A percentile compares a stretch with the other conserved stretches of the same genome.
phyloP scores from a whole-genome alignment of 148 eudicot species.

The Fagopyrum homotropicum region DNA sequence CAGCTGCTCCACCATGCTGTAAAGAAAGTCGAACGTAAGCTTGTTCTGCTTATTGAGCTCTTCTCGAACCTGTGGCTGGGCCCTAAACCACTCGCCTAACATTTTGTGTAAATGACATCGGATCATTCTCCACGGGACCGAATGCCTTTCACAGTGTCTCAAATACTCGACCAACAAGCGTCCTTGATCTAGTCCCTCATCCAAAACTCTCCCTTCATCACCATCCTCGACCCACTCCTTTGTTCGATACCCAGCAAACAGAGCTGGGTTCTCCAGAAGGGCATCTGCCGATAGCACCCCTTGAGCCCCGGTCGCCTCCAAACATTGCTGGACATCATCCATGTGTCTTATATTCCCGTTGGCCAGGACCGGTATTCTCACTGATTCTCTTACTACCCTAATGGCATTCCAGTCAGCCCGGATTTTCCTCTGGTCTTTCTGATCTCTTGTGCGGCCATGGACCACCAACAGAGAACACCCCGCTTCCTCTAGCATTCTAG shows the following conservation, averaged over 20 bases:
- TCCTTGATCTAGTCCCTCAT: conserved; percentile 60
- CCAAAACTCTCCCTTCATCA: conserved; percentile 17
- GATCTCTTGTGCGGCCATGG: conserved; percentile 95
- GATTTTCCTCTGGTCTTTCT: conserved; percentile 81
- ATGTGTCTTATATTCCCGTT: conserved; percentile 85
- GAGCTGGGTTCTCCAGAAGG: conserved; percentile 94
- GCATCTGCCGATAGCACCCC: conserved; percentile 95
- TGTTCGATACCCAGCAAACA: conserved; percentile 82
- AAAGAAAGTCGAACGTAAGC: conserved; percentile 73
- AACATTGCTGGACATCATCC: conserved; percentile 66
- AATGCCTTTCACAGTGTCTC: conserved; percentile 69
- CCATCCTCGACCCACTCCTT: conserved; percentile 57
- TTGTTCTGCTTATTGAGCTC: conserved; percentile 56
- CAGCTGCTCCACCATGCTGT: conserved; percentile 53
- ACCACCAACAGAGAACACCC: conserved; percentile 94
- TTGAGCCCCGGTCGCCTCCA: conserved; percentile 69
- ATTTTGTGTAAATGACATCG: conserved; percentile 87
- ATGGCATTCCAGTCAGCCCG: conserved; percentile 76
- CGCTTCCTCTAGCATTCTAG: conserved; percentile 91
- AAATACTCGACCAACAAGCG: conserved; percentile 69
- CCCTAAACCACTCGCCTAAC: conserved; percentile 85
- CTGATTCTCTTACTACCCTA: conserved; percentile 61
- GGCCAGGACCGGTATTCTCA: conserved; percentile 85
- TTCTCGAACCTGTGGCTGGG: conserved; percentile 73
- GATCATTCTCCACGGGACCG: conserved; percentile 95